Evolutionary conservation across 1,284 basidiomycete species (phyloP).

Genomic region (Polyporus tsugae): DNA sequence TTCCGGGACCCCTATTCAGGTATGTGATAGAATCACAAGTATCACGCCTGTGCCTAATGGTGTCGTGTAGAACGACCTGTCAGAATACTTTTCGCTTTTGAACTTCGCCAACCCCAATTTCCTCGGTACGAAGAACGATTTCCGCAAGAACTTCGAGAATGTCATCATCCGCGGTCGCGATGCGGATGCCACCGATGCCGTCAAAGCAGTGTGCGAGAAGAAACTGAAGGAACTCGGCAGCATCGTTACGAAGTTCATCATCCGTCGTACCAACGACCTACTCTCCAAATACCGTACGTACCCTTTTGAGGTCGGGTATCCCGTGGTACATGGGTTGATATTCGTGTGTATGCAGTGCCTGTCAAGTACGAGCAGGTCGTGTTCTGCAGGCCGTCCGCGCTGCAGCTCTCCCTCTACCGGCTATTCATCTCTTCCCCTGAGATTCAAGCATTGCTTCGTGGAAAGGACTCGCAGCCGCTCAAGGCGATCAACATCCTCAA

Average conservation of each 20-base stretch:
- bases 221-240: conserved; percentile 95
- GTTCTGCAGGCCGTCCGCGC: conserved; percentile 90
- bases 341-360: conserved; percentile 70
- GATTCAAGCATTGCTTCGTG: conserved; percentile 91
- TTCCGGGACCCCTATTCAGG: conserved; percentile 96
- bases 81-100: conserved; percentile 96
- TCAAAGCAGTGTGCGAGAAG: conserved; percentile 86
- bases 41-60: conserved; percentile 5
- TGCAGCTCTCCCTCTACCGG: conserved; percentile 91
- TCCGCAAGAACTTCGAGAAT: conserved; percentile 97
- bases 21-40: conserved; percentile 36
- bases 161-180: conserved; percentile 95
- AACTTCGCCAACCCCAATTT: conserved; percentile 98
- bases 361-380: conserved; percentile 99
- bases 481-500: conserved; percentile 98
- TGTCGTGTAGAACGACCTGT: conserved; percentile 84
- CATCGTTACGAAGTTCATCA: conserved; percentile 96
- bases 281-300: conserved; percentile 94
- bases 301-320: conserved; percentile 5
- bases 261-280: conserved; percentile 95
- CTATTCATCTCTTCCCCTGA: conserved; percentile 96
- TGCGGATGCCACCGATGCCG: conserved; percentile 85
- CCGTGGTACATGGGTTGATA: conserved; percentile 11
- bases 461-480: conserved; percentile 92
- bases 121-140: conserved; percentile 91